phyloP scores from a whole-genome alignment of 768 basidiomycete genomes.

The Floccularia luteovirens region DNA sequence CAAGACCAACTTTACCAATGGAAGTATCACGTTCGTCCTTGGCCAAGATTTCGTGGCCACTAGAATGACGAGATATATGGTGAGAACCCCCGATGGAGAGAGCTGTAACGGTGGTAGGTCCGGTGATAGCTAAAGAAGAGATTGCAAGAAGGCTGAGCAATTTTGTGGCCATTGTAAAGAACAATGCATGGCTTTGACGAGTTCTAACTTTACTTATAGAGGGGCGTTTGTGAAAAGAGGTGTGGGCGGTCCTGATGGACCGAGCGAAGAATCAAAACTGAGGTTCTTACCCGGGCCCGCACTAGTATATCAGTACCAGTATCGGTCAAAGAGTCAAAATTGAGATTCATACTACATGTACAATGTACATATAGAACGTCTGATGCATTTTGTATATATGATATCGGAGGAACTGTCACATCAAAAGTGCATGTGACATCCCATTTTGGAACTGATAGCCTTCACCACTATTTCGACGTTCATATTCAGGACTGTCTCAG shows the following conservation, averaged over 20 bases:
- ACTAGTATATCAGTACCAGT: too few species aligned
- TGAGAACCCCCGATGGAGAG: slow-evolving; percentile 35
- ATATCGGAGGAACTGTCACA: too few species aligned
- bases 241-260: not conserved
- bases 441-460: too few species aligned
- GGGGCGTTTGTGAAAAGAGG: not conserved
- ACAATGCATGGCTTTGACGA: too few species aligned
- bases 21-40: slow-evolving; percentile 42
- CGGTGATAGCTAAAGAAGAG: slow-evolving; percentile 48
- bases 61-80: slow-evolving; percentile 36
- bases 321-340: too few species aligned
- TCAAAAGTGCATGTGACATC: too few species aligned
- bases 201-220: slow-evolving; percentile 3
- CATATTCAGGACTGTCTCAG: slow-evolving; percentile 34
- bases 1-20: slow-evolving; percentile 52
- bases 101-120: slow-evolving; percentile 40
- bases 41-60: slow-evolving; percentile 35
- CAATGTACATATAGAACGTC: too few species aligned
- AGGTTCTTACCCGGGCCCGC: too few species aligned
- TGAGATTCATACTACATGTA: too few species aligned
- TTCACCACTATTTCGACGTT: slow-evolving; percentile 28
- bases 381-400: too few species aligned
- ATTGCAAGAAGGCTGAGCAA: slow-evolving; percentile 54
- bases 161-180: slow-evolving; percentile 38
- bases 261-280: too few species aligned